Conservation (phyloP, 495 filamentous ascomycete genomes). For the Rhypophila decipiens region DNA sequence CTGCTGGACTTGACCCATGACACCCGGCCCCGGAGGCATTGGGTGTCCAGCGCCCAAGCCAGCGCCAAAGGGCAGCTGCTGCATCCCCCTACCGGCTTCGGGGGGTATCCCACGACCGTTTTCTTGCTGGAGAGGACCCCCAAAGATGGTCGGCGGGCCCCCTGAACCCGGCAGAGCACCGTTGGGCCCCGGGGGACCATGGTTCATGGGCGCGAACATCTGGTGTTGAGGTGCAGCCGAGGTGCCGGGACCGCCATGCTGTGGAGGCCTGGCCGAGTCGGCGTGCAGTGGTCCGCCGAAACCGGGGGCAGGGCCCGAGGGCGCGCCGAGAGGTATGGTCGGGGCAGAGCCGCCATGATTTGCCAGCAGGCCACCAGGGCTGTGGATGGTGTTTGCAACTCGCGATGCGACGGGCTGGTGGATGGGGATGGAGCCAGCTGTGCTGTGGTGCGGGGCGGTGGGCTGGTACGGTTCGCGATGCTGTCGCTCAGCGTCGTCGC, state of each 20-base stretch:
- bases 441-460: constrained; percentile 67
- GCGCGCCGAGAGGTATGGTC: constrained; percentile 57
- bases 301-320: constrained; percentile 54
- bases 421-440: constrained; percentile 74
- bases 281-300: constrained; percentile 64
- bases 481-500: constrained; percentile 65
- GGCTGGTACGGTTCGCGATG: constrained; percentile 55
- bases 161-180: constrained; percentile 22
- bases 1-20: constrained; percentile 81
- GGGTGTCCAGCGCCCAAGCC: constrained; percentile 22
- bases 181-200: constrained; percentile 37
- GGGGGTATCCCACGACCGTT: constrained; percentile 36
- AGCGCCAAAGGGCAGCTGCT: constrained; percentile 39
- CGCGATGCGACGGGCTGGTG: constrained; percentile 87
- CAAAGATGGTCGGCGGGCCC: constrained; percentile 35
- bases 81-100: constrained; percentile 28
- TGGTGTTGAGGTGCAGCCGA: constrained; percentile 50
- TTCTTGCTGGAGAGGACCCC: constrained; percentile 45
- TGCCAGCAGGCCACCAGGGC: constrained; percentile 77
- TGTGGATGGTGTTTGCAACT: constrained; percentile 73
- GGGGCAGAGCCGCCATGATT: constrained; percentile 58
- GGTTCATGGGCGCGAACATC: constrained; percentile 51
- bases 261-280: constrained; percentile 49
- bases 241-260: constrained; percentile 59
- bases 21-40: constrained; percentile 25